phyloP scores from a whole-genome alignment of 129 eudicot species.

The Flaveria brownii region DNA sequence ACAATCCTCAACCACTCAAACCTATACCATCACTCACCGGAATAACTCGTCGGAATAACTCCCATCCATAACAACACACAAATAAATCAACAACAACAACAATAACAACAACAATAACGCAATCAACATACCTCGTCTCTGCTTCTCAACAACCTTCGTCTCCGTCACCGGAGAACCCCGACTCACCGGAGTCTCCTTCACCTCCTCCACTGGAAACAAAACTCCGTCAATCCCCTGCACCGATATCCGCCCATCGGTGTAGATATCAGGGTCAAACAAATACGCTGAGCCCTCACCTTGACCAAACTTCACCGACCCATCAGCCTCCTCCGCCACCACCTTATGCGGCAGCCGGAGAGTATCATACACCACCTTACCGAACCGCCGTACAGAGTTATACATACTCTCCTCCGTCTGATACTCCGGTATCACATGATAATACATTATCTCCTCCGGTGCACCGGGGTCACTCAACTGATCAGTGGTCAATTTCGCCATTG shows the following conservation, averaged over 20 bases:
- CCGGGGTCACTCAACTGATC: slow-evolving; percentile 35
- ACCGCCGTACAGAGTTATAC: slow-evolving; percentile 32
- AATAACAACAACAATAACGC: not conserved
- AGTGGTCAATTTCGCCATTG: slow-evolving; percentile 28
- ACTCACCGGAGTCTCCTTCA: slow-evolving; percentile 28
- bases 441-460: slow-evolving; percentile 28
- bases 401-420: slow-evolving; percentile 18
- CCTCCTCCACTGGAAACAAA: slow-evolving; percentile 63
- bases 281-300: slow-evolving; percentile 35
- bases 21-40: not conserved
- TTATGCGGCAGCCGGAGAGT: slow-evolving; percentile 10
- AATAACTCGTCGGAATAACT: not conserved
- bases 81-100: not conserved
- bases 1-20: slow-evolving; percentile 11
- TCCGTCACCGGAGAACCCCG: slow-evolving; percentile 35
- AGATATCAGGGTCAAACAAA: slow-evolving; percentile 68
- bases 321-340: slow-evolving; percentile 14
- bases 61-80: not conserved
- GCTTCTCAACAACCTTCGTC: slow-evolving; percentile 42
- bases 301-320: slow-evolving; percentile 23
- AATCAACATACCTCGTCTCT: slow-evolving; percentile 62
- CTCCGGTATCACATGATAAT: not conserved
- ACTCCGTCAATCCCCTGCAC: slow-evolving; percentile 35
- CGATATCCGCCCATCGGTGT: slow-evolving; percentile 62
- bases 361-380: slow-evolving; percentile 15